A percentile compares a stretch with the other conserved stretches of the same genome.
Evolutionary conservation across 2,329 filamentous ascomycete species (phyloP).

Genomic region (Apiospora saccharicola): DNA sequence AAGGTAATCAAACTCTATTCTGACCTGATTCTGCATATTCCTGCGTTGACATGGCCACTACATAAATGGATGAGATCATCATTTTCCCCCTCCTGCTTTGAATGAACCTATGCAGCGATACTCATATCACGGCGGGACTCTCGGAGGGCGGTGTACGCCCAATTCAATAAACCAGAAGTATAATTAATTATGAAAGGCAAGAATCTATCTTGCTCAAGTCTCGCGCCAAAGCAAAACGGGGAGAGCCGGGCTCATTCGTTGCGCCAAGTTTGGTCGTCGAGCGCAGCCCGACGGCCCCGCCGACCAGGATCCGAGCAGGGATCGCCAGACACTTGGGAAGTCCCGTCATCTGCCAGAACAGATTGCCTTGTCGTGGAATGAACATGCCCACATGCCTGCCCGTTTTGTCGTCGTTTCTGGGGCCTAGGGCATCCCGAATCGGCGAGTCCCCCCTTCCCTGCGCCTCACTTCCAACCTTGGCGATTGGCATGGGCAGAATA

Average conservation of each 20-base stretch:
- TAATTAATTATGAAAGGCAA: not conserved
- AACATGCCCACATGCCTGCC: not conserved
- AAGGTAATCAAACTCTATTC: constrained; percentile 20
- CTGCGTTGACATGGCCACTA: not conserved
- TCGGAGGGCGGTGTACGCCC: not conserved
- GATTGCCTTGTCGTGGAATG: not conserved
- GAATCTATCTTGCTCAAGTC: not conserved
- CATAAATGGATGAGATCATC: not conserved
- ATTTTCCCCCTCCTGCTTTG: not conserved
- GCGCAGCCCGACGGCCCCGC: constrained; percentile 2
- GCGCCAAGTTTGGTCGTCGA: not conserved
- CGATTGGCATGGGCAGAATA: not conserved
- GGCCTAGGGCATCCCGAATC: not conserved
- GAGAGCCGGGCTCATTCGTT: not conserved
- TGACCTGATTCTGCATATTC: not conserved
- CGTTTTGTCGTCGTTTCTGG: not conserved
- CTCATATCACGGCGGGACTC: too few relatives aligned
- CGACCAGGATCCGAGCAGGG: not conserved
- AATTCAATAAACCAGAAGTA: too few relatives aligned
- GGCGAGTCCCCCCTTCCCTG: not conserved
- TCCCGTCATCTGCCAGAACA: not conserved
- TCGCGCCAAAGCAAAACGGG: not conserved
- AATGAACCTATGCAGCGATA: not conserved
- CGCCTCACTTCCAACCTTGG: not conserved
- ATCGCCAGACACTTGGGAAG: not conserved